Evolutionary conservation across 352 stramenopile species (phyloP).

Genomic region (Albugo laibachii): DNA sequence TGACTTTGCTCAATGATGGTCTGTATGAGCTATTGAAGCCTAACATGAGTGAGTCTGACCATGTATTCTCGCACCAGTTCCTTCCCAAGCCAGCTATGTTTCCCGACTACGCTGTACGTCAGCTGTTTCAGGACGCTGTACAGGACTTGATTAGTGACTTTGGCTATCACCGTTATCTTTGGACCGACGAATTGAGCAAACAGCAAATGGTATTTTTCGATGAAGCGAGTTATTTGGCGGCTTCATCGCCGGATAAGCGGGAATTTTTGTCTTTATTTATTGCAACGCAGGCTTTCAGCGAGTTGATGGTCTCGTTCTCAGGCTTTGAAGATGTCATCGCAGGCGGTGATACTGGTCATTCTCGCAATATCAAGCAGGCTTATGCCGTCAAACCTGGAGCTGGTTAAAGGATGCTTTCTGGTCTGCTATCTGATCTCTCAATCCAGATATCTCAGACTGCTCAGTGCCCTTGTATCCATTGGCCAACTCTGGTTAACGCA

Average conservation of each 20-base stretch:
- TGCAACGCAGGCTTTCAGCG: constrained; percentile 66
- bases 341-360: no score
- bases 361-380: no score
- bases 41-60: constrained; percentile 45
- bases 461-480: no score
- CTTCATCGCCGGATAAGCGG: constrained; percentile 44
- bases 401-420: no score
- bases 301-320: constrained; percentile 67
- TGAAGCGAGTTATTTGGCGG: constrained; percentile 66
- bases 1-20: constrained; percentile 21
- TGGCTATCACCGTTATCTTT: constrained; percentile 68
- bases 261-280: constrained; percentile 72
- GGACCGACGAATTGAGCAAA: constrained; percentile 68
- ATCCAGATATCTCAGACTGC: no score
- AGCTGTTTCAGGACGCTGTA: constrained; percentile 40
- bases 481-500: no score
- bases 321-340: constrained; percentile 25
- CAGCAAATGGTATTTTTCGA: constrained; percentile 70
- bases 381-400: no score
- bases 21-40: constrained; percentile 48
- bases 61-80: constrained; percentile 51
- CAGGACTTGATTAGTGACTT: constrained; percentile 62
- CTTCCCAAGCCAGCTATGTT: constrained; percentile 44
- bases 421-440: no score
- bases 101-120: constrained; percentile 47